A percentile compares a stretch with the other conserved stretches of the same genome.
Conservation (phyloP, 2,329 filamentous ascomycete species). For the Lomentospora prolificans region DNA sequence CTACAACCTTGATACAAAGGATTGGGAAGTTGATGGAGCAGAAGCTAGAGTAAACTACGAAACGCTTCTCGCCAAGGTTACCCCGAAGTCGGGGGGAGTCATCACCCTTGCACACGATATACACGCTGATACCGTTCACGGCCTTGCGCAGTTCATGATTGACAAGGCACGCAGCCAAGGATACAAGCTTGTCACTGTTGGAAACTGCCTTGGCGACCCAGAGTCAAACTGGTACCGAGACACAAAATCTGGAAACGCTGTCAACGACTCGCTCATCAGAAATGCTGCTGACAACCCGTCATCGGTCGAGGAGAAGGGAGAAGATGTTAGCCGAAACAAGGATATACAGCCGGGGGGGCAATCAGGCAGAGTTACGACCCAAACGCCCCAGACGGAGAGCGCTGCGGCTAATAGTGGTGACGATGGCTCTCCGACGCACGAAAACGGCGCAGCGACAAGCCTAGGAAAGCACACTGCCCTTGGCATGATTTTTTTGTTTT, state of each 20-base stretch:
- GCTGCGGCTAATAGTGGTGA: neutral
- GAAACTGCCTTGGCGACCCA: slow-evolving; percentile 45
- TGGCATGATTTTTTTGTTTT: no score
- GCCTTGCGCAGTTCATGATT: slow-evolving; percentile 21
- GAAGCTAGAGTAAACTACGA: slow-evolving; percentile 38
- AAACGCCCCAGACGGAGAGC: neutral
- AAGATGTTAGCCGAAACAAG: neutral
- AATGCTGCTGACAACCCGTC: neutral
- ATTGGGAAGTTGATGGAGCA: slow-evolving; percentile 43
- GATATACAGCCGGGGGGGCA: neutral
- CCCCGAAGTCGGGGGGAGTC: slow-evolving; percentile 24
- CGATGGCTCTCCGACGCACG: neutral
- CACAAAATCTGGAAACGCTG: neutral
- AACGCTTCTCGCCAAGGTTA: slow-evolving; percentile 28
- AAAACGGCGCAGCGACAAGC: neutral
- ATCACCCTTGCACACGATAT: slow-evolving; percentile 46
- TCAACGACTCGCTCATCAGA: neutral
- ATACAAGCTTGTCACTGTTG: slow-evolving; percentile 16
- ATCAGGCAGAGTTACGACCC: neutral
- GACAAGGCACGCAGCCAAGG: slow-evolving; percentile 9
- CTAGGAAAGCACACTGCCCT: no score
- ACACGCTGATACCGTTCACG: slow-evolving; percentile 34
- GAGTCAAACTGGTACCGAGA: slow-evolving; percentile 40
- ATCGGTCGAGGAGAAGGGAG: no score
- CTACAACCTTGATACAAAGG: slow-evolving; percentile 51